These are phyloP conservation scores for Sporothrix humicola DNA, from an alignment of 2,329 filamentous ascomycete species.

Conservation along the genomic window DNA sequence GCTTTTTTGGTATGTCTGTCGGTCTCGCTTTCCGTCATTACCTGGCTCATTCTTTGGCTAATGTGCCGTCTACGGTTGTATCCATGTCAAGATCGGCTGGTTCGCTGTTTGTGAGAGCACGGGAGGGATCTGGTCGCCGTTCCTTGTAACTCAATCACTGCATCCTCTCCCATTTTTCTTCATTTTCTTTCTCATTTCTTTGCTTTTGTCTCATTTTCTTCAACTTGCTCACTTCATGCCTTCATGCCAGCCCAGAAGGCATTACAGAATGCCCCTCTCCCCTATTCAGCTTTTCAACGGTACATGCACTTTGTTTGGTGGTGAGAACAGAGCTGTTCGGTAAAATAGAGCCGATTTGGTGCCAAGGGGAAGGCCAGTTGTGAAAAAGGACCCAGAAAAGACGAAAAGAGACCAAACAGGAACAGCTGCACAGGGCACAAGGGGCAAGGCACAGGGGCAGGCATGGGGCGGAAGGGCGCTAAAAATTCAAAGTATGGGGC, in stretches of 20 bases:
- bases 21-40: too few species aligned
- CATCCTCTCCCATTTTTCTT: background rate
- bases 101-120: background rate
- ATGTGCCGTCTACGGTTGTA: conserved; percentile 9
- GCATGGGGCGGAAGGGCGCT: background rate
- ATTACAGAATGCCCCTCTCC: background rate
- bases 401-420: background rate
- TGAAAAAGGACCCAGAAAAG: background rate
- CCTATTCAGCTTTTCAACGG: background rate
- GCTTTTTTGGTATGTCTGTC: too few species aligned
- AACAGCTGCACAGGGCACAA: background rate
- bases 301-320: conserved; percentile 23
- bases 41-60: background rate
- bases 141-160: background rate
- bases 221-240: background rate
- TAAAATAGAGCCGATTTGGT: conserved; percentile 23
- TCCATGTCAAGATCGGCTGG: background rate
- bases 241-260: background rate
- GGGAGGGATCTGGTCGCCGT: background rate
- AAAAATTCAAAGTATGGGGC: background rate
- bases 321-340: background rate
- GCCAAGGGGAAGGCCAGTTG: background rate
- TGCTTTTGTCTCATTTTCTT: background rate
- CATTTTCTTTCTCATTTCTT: background rate
- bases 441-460: too few species aligned